Evolutionary conservation across 2,329 filamentous ascomycete species (phyloP), one percentile per base, ranked within the genome.

Genomic region (Colletotrichum tanaceti): DNA sequence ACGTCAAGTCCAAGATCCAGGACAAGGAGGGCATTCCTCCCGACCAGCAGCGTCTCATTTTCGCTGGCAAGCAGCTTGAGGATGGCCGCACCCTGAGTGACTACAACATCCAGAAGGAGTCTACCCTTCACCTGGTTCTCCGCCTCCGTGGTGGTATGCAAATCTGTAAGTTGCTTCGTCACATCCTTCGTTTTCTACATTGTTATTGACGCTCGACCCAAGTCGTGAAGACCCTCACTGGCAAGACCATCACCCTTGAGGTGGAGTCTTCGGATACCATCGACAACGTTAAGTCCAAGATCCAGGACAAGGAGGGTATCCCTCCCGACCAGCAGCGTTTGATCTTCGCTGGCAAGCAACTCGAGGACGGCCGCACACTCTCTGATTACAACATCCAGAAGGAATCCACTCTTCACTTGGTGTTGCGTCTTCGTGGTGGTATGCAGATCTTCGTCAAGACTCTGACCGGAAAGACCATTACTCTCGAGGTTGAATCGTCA

Each of bases 371-470:
- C 71, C 93, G 94, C 62, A 97, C 94, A 35, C 86, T 97, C 0
- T 91, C 88, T 70, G 94, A 97, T 80, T 97, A 97, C 88, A 97
- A 97, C 84, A 97, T 97, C 61, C 94, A 97, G 82, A 97, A 97
- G 85, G 93, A 97, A 79, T 92, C 88, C 0, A 97, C 93, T 1
- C 90, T 97, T 1, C 93, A 96, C 77, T 84, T 96, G 58, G 93
- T 96, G 70, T 91, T 97, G 59, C 92, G 93, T 80, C 92, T 96
- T 5, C 93, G 93, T 82, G 93, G 93, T 85, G 93, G 93, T 80
- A 94, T 94, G 91, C 92, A 94, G 75, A 94, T 94, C 73, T 94
- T 94, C 73, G 92, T 94, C 77, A 94, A 94, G 87, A 94, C 92
- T 0, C 82, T 95, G 1, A 95, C 92, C 0, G 94, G 94, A 71